Percentiles rank a stretch among this genome's conserved stretches.
These are phyloP conservation scores for Mimosa bimucronata DNA, from an alignment of 306 rosid genomes.

Conservation along the genomic window DNA sequence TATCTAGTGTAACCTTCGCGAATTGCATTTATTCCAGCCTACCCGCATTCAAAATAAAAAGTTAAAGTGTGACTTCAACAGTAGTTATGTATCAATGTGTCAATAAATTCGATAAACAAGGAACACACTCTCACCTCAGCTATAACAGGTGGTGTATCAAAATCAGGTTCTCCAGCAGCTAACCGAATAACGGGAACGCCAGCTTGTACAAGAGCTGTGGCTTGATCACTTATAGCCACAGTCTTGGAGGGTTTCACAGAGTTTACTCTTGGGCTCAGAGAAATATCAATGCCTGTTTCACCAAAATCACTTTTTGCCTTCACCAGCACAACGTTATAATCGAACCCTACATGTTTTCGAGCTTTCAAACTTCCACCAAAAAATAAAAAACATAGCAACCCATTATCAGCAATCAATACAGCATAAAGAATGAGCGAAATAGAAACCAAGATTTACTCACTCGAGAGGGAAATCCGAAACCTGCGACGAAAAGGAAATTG, in stretches of 20 bases:
- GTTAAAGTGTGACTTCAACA: neutral
- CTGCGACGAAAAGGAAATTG: slow-evolving; percentile 46
- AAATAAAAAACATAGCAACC: slow-evolving; percentile 21
- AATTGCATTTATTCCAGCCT: slow-evolving; percentile 95
- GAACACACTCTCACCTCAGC: slow-evolving; percentile 56
- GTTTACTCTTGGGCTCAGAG: slow-evolving; percentile 83
- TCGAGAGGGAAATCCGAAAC: slow-evolving; percentile 39
- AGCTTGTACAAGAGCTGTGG: slow-evolving; percentile 82
- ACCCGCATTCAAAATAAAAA: neutral
- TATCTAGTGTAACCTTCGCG: slow-evolving; percentile 86
- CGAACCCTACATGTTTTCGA: slow-evolving; percentile 25
- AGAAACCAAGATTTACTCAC: slow-evolving; percentile 4
- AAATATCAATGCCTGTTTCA: slow-evolving; percentile 52
- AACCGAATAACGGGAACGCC: slow-evolving; percentile 87
- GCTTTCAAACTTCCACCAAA: slow-evolving; percentile 38
- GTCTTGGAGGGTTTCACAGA: slow-evolving; percentile 88
- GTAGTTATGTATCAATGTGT: slow-evolving; percentile 1
- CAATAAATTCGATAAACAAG: neutral
- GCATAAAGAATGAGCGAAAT: neutral
- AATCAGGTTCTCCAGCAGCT: slow-evolving; percentile 95
- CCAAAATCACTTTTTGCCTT: slow-evolving; percentile 48
- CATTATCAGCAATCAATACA: neutral
- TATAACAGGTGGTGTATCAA: slow-evolving; percentile 77
- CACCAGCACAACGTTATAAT: slow-evolving; percentile 17
- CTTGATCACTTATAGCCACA: slow-evolving; percentile 80